Evolutionary conservation across 2,329 filamentous ascomycete species (phyloP).

Genomic region (Metarhizium anisopliae): DNA sequence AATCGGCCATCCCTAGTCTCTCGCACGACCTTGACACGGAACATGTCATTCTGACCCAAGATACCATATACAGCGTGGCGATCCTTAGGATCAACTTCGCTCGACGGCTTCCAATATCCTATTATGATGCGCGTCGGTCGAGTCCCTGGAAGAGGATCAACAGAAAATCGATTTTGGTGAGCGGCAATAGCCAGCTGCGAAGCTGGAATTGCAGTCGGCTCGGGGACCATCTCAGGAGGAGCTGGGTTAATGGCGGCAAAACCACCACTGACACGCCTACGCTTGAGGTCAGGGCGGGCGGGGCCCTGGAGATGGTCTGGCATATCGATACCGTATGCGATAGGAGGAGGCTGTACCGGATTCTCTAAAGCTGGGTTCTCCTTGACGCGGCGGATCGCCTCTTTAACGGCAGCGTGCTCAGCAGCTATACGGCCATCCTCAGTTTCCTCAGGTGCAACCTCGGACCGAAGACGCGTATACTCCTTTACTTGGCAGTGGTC

Average conservation of each 20-base stretch:
- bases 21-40: conserved; percentile 52
- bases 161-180: conserved; percentile 11
- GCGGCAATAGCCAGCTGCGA: conserved; percentile 13
- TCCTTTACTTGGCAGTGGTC: conserved; percentile 52
- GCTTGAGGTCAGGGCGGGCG: conserved; percentile 33
- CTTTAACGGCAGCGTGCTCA: conserved; percentile 34
- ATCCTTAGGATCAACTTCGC: conserved; percentile 34
- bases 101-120: conserved; percentile 51
- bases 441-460: conserved; percentile 22
- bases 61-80: conserved; percentile 57
- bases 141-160: conserved; percentile 40
- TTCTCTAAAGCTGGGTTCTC: conserved; percentile 35
- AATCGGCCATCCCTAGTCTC: conserved; percentile 52
- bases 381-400: conserved; percentile 36
- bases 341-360: conserved; percentile 28
- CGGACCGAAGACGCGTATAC: conserved; percentile 47
- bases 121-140: conserved; percentile 49
- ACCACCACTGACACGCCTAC: conserved; percentile 33
- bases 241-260: conserved; percentile 25
- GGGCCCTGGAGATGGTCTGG: conserved; percentile 31
- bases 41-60: conserved; percentile 54
- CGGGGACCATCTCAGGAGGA: conserved; percentile 3
- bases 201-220: conserved; percentile 8
- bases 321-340: conserved; percentile 43
- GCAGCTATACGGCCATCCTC: conserved; percentile 28